Base-by-base conservation (phyloP, 2,329 filamentous ascomycete species). In the Ophiocordyceps camponoti-floridani region DNA sequence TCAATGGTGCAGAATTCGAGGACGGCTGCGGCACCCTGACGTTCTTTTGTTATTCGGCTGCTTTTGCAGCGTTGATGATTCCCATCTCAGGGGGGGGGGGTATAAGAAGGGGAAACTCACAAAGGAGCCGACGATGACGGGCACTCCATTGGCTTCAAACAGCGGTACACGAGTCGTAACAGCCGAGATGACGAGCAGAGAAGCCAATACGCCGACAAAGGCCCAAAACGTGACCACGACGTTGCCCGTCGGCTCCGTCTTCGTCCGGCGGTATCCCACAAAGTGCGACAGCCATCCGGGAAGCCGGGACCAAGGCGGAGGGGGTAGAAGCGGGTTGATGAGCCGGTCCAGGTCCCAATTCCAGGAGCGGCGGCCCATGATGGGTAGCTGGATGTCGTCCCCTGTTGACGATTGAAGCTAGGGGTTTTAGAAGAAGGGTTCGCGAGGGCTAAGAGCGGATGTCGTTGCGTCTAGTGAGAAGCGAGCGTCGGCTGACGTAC, bases 261-360 rank as follows among this genome's bases (percentile, higher is more conserved):
- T 52, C 26, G 56, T 30, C 42, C 55, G 61, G 48, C 80, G 72
- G 54, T 82, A 64, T 11, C 82, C 82, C 2, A 93, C 62, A 52
- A 85, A 82, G 51, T 77, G 73, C 18, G 83, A 73, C 18, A 91
- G 56, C 0, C 73, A 72, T 42, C 66, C 67, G 0, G 86, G 87
- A 1, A 94, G 56, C 41, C 66, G 62, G 27, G 71, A 63, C 57
- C 84, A 72, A 52, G 73, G 75, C 38, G 81, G 79, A 13, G 72
- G 65, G 9, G 82, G 82, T 23, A 93, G 56, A 48, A 77, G 68
- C 3, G 71, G 81, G 57, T 89, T 86, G 43, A 93, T 58, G 56
- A 80, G 76, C n/a, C 62, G 63, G 66, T 94, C 87, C 50, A 94
- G 73, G 61, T 91, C 76, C 61, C 93, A 77, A 54, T 79, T 68